Evolutionary conservation across 169 alveolate species (phyloP), one percentile per base, ranked within the genome.

Genomic region (Plasmodium adleri): DNA sequence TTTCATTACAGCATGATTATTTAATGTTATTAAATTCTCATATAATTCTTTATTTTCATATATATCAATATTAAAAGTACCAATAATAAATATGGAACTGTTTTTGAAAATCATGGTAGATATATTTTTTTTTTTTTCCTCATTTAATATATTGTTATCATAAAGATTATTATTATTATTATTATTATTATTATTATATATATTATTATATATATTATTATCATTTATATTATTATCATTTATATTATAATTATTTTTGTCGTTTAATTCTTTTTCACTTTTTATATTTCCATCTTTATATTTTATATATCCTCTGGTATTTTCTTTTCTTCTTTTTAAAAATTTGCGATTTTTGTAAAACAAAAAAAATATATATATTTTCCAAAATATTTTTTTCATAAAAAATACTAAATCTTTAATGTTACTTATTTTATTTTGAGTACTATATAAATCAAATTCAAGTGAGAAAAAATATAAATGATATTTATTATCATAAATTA

Each of bases 361-460:
- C 10, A 83, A 20, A 20, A 59, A 73, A 70, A 67, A 71, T 59
- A 83, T 26, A 56, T 83, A 83, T 28, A 83, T 70, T 68, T 83
- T 83, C 91, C 91, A 83, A 8, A 83, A 24, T 1, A 73, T 83
- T 59, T 83, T 83, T 39, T 83, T 83, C 28, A 83, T 83, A 26
- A 68, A 62, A 5, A 70, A 1, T 13, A 83, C 17, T 83, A 83
- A 62, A 70, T 83, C 91, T 15, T 83, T 76, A 20, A 83, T 20
- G 60, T 83, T 83, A 63, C 91, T 83, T 62, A 83, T 9, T 59
- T 83, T 83, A 83, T 71, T 83, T 39, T 67, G 73, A 49, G 50
- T 47, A 20, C 68, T 83, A 15, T 70, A 83, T 45, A 83, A 63
- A 83, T 83, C 91, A 58, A 83, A 83, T 83, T 83, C 91, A 45